phyloP scores from a whole-genome alignment of 306 rosid species.

The Chamaecrista fasciculata region DNA sequence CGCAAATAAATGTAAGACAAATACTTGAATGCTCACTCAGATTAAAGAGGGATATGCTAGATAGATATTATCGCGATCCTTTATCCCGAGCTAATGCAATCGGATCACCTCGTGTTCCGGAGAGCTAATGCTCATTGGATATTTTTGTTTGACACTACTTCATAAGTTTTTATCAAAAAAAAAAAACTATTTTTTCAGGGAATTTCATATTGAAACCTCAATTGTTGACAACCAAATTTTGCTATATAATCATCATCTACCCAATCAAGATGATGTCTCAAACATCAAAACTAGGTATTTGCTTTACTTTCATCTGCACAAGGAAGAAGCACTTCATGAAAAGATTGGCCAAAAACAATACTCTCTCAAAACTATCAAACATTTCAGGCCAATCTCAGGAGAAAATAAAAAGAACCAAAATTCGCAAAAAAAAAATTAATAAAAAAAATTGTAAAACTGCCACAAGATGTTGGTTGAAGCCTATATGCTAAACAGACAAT shows the following conservation, averaged over 20 bases:
- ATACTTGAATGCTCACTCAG: too few species aligned
- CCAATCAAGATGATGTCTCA: constrained; percentile 29
- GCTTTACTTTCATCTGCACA: constrained; percentile 55
- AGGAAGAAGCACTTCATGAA: constrained; percentile 25
- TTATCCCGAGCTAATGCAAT: too few species aligned
- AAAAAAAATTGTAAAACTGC: neutral
- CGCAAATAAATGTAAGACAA: too few species aligned
- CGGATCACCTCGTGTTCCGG: too few species aligned
- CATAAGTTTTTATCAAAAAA: too few species aligned
- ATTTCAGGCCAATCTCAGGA: constrained; percentile 24
- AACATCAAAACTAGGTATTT: constrained; percentile 32
- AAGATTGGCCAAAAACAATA: constrained; percentile 28
- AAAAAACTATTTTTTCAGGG: too few species aligned
- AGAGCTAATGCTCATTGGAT: too few species aligned
- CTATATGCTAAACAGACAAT: constrained; percentile 12
- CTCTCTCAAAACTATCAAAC: constrained; percentile 31
- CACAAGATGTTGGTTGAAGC: constrained; percentile 31
- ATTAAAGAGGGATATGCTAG: too few species aligned
- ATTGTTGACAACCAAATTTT: neutral
- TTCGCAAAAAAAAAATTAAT: too few species aligned
- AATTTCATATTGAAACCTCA: too few species aligned
- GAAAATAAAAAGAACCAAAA: neutral
- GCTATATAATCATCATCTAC: constrained; percentile 3
- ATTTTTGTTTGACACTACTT: too few species aligned
- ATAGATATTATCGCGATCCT: too few species aligned